Conservation (phyloP, 345 rosid genomes). For the Eucalyptus shirleyi region DNA sequence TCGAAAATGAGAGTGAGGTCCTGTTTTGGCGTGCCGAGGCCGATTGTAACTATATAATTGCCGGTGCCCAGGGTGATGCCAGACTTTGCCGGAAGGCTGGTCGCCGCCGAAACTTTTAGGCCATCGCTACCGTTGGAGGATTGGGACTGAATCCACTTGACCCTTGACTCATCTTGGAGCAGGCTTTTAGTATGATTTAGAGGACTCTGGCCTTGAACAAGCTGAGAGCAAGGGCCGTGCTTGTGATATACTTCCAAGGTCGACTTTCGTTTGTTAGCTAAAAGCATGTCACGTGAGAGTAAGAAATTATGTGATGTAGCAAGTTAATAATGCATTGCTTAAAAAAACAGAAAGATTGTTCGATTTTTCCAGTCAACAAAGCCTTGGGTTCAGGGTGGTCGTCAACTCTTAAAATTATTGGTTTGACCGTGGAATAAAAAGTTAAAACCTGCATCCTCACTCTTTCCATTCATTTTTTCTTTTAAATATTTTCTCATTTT, state of each 20-base stretch:
- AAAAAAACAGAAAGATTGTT: background rate
- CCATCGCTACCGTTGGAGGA: background rate
- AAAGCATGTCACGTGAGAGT: background rate
- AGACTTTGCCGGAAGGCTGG: background rate
- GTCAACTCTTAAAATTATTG: background rate
- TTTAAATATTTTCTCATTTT: background rate
- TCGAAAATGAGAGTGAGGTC: constrained; percentile 3
- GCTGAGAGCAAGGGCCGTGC: background rate
- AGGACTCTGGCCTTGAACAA: background rate
- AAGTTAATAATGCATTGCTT: background rate
- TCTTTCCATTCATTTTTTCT: background rate
- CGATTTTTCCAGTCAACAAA: background rate
- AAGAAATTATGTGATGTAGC: background rate
- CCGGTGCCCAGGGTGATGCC: background rate
- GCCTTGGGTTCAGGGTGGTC: background rate
- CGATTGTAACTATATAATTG: background rate
- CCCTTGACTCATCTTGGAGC: background rate
- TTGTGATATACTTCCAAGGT: background rate
- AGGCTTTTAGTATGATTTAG: background rate
- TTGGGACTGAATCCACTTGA: background rate
- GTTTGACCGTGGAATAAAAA: background rate
- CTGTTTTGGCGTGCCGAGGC: constrained; percentile 3
- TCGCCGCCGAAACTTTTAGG: background rate
- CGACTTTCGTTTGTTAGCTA: background rate
- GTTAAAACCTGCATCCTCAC: background rate